These are phyloP conservation scores for Psidium guajava DNA, from an alignment of 345 rosid genomes.

Conservation along the genomic window DNA sequence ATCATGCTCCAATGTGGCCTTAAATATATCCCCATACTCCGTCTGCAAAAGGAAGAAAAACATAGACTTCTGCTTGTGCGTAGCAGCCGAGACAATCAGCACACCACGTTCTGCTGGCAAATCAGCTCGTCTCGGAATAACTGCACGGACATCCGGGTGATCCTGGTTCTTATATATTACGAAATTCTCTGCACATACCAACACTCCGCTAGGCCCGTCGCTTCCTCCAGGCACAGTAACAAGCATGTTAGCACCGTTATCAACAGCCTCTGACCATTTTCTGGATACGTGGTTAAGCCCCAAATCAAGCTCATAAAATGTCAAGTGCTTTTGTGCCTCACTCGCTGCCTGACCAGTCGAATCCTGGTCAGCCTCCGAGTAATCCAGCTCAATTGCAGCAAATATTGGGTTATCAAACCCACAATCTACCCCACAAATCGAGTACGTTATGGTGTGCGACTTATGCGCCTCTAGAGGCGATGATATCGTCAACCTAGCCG, in stretches of 20 bases:
- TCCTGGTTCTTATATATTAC: constrained; percentile 96
- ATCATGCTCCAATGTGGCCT: constrained; percentile 74
- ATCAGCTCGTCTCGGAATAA: constrained; percentile 87
- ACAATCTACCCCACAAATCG: constrained; percentile 85
- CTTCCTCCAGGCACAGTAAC: constrained; percentile 98
- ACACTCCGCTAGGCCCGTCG: constrained; percentile 94
- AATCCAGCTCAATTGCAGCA: constrained; percentile 93
- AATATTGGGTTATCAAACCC: constrained; percentile 94
- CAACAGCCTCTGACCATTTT: constrained; percentile 93
- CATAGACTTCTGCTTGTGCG: constrained; percentile 78
- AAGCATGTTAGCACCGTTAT: constrained; percentile 95
- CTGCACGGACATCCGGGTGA: constrained; percentile 83
- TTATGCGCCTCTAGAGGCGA: constrained; percentile 97
- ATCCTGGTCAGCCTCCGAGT: constrained; percentile 91
- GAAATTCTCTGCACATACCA: constrained; percentile 95
- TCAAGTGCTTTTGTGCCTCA: constrained; percentile 95
- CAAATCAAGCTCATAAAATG: constrained; percentile 90
- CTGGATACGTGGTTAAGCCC: constrained; percentile 95
- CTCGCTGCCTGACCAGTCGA: constrained; percentile 74
- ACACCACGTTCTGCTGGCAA: constrained; percentile 91
- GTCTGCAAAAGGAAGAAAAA: constrained; percentile 96
- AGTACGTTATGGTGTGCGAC: constrained; percentile 80
- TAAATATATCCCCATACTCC: constrained; percentile 87
- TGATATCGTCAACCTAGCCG: constrained; percentile 86
- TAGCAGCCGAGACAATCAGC: constrained; percentile 83